These are phyloP conservation scores for Cercospora citrullina DNA, from an alignment of 2,329 filamentous ascomycete genomes.

Conservation along the genomic window DNA sequence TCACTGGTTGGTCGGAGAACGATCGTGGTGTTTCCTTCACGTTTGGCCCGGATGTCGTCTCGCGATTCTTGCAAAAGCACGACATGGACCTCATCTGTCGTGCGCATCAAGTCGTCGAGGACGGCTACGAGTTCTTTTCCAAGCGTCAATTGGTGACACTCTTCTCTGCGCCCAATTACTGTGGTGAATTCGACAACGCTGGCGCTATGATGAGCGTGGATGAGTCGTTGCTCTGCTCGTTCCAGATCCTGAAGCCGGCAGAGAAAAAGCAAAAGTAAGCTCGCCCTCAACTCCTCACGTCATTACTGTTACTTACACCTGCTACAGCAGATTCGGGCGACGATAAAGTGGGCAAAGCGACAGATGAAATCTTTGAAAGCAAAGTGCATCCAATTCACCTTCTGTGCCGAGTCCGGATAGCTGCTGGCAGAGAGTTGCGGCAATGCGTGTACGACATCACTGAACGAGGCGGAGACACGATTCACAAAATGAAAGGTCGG, in stretches of 20 bases:
- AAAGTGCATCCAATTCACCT: conserved; percentile 15
- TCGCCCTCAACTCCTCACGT: conserved; percentile 27
- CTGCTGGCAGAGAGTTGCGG: conserved; percentile 14
- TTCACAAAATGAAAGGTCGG: conserved; percentile 4
- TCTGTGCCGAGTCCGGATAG: conserved; percentile 17
- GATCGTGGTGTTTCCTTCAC: conserved; percentile 98
- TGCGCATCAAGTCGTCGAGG: conserved; percentile 97
- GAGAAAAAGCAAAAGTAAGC: conserved; percentile 99
- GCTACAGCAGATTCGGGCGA: conserved; percentile 87
- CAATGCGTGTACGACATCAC: conserved; percentile 19
- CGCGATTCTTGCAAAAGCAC: conserved; percentile 95
- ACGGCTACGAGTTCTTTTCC: conserved; percentile 99
- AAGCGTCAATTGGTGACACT: conserved; percentile 96
- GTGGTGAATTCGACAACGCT: conserved; percentile 98
- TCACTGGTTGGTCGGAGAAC: conserved; percentile 98
- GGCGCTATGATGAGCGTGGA: conserved; percentile 99
- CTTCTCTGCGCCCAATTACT: conserved; percentile 98
- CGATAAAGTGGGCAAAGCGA: conserved; percentile 58
- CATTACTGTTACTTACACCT: conserved; percentile 32
- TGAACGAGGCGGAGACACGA: conserved; percentile 10
- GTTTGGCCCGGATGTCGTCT: conserved; percentile 95
- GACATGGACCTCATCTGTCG: conserved; percentile 99
- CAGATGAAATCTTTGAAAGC: conserved; percentile 4
- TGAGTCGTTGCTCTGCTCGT: conserved; percentile 96
- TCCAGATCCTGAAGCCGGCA: conserved; percentile 99